phyloP scores from a whole-genome alignment of 2,329 filamentous ascomycete species.

The Colletotrichum cuscutae region DNA sequence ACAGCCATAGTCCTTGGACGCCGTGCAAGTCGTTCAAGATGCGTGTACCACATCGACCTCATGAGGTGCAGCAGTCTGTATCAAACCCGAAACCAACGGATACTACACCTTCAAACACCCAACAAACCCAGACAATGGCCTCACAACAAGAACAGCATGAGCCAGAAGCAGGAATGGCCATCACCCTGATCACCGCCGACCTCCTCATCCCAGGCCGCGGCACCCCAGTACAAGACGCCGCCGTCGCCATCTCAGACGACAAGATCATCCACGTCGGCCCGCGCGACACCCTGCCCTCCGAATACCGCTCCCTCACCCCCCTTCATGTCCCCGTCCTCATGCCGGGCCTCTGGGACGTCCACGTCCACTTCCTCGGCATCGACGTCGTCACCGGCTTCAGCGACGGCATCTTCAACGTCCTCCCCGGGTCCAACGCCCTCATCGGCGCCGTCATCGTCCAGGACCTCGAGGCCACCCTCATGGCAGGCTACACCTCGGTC shows the following conservation, averaged over 20 bases:
- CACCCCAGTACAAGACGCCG: constrained; percentile 50
- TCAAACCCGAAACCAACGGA: not conserved
- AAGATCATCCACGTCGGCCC: constrained; percentile 53
- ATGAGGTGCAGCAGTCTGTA: not conserved
- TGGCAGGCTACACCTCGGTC: constrained; percentile 61
- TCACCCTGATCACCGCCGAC: constrained; percentile 41
- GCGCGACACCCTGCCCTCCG: constrained; percentile 41
- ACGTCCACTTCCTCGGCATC: constrained; percentile 58
- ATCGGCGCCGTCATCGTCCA: constrained; percentile 53
- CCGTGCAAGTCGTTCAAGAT: not conserved
- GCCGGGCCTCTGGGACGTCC: constrained; percentile 65
- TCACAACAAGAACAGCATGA: not conserved
- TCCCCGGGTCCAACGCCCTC: constrained; percentile 41
- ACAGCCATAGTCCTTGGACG: not conserved
- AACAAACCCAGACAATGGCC: not conserved
- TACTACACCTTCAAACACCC: not conserved
- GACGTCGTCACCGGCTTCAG: constrained; percentile 37
- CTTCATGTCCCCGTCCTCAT: constrained; percentile 55
- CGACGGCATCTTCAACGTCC: constrained; percentile 24
- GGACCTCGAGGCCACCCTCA: constrained; percentile 53
- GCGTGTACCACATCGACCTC: constrained; percentile 5
- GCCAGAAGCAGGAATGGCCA: not conserved
- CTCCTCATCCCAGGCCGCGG: constrained; percentile 60
- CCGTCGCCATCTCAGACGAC: constrained; percentile 49
- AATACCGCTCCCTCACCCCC: constrained; percentile 43